Conservation (phyloP, 1,284 basidiomycete species). For the Apiotrichum gracile region DNA sequence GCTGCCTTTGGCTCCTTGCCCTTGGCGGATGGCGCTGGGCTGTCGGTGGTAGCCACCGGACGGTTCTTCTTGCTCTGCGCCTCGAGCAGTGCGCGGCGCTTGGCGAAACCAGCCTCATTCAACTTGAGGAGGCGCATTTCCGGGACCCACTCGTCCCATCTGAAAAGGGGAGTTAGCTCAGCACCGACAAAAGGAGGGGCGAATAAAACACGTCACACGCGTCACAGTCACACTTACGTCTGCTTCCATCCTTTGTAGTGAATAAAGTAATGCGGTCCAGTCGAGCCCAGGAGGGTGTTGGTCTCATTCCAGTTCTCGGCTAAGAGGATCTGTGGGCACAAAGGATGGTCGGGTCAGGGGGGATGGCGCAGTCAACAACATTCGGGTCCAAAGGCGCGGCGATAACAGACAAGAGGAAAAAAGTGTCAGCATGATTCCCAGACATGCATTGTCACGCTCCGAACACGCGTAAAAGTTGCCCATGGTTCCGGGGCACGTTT, state of each 20-base stretch:
- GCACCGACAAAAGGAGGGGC: background rate
- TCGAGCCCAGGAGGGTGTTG: constrained; percentile 59
- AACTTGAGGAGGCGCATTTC: constrained; percentile 74
- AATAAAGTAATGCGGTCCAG: constrained; percentile 84
- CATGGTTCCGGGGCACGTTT: constrained; percentile 2
- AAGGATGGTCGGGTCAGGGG: background rate
- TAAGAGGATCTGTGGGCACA: constrained; percentile 60
- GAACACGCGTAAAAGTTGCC: constrained; percentile 12
- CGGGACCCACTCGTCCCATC: constrained; percentile 99
- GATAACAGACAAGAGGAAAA: no score
- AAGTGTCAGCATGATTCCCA: constrained; percentile 15
- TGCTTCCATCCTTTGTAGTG: constrained; percentile 99
- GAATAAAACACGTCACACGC: background rate
- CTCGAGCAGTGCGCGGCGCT: constrained; percentile 56
- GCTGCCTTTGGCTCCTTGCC: constrained; percentile 36
- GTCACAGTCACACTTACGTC: constrained; percentile 59
- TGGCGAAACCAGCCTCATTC: constrained; percentile 75
- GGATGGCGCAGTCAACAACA: background rate
- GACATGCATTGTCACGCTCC: background rate
- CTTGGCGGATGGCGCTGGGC: constrained; percentile 19
- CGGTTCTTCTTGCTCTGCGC: constrained; percentile 44
- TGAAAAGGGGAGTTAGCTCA: constrained; percentile 36
- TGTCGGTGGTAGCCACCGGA: constrained; percentile 18
- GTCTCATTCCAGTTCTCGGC: constrained; percentile 67
- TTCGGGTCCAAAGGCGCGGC: no score